These are phyloP conservation scores for Oryza coarctata DNA, from an alignment of 176 grass and related monocot genomes.

Conservation along the genomic window DNA sequence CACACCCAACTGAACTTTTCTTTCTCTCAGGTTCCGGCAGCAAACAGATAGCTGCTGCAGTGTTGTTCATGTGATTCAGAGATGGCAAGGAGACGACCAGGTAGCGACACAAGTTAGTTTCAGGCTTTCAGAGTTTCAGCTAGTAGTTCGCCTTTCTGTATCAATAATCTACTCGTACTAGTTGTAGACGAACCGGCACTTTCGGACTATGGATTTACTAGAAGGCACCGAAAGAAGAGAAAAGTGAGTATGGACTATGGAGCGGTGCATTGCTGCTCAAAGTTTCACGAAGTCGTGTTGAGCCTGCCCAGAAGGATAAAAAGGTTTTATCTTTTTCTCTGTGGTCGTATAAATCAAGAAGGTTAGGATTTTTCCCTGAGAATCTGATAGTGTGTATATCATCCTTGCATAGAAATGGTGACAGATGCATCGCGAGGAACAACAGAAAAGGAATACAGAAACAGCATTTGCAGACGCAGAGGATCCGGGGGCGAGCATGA, in stretches of 20 bases:
- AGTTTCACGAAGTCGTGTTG: background rate
- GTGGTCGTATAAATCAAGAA: too few species aligned
- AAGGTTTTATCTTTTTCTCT: too few species aligned
- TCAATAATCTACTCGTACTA: background rate
- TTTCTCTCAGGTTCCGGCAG: background rate
- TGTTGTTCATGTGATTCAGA: background rate
- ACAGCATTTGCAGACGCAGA: too few species aligned
- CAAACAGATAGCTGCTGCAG: background rate
- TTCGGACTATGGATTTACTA: background rate
- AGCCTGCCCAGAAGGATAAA: background rate
- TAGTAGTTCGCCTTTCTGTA: background rate
- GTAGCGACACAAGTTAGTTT: background rate
- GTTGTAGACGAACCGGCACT: background rate
- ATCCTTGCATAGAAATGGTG: too few species aligned
- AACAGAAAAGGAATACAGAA: too few species aligned
- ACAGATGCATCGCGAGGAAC: background rate
- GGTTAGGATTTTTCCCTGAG: too few species aligned
- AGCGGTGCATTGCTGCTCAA: background rate
- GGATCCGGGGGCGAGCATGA: background rate
- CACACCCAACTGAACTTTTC: background rate
- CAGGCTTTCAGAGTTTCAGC: constrained; percentile 15
- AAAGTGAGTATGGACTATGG: background rate
- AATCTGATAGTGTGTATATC: too few species aligned
- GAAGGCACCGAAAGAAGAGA: background rate
- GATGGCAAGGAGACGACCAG: background rate